Base-by-base conservation (phyloP, 495 filamentous ascomycete genomes). In the Aspergillus baeticus region DNA sequence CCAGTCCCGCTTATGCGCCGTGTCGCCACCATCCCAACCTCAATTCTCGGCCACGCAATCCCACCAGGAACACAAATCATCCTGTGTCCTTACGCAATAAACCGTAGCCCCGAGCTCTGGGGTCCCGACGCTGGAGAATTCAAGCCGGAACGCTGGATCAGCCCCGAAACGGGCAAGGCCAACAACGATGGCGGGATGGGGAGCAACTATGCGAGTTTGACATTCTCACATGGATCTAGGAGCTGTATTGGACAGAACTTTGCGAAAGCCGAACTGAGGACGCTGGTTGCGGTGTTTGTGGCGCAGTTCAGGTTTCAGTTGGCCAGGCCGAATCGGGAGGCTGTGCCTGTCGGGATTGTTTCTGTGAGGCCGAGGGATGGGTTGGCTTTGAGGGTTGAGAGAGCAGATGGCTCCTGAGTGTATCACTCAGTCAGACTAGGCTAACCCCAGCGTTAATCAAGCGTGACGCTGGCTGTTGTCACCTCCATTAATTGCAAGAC, bases 1-100 rank as follows among this genome's bases (percentile, higher is more conserved):
- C 87, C 88, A 0, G 88, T 87, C 2, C 81, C 83, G n/a, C 83
- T 89, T 51, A 85, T 84, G 17, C 82, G 90, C 2, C 88, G 88
- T 0, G 80, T 88, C 3, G 67, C 83, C 58, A 78, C 89, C 13
- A 81, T 75, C 39, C 77, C 82, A 4, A 65, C 70, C 20, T 55
- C 44, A 23, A 63, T 66, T 58, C 61, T 60, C 26, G 70, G 56
- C 15, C 59, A 65, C 15, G 50, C 58, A 44, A 50, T 72, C 10
- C 66, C 66, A 8, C 49, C 55, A 51, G 63, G 69, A 1, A 71
- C 61, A 1, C 69, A 65, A 20, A 54, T 77, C 29, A 65, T 62
- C 22, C 45, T 75, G 6, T 69, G 70, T 51, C 45, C 70, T 2
- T 69, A 62, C 61, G 61, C 63, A 6, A 58, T 75, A 42, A 71